Evolutionary conservation across 495 filamentous ascomycete genomes (phyloP).

Genomic region (Podospora comata): DNA sequence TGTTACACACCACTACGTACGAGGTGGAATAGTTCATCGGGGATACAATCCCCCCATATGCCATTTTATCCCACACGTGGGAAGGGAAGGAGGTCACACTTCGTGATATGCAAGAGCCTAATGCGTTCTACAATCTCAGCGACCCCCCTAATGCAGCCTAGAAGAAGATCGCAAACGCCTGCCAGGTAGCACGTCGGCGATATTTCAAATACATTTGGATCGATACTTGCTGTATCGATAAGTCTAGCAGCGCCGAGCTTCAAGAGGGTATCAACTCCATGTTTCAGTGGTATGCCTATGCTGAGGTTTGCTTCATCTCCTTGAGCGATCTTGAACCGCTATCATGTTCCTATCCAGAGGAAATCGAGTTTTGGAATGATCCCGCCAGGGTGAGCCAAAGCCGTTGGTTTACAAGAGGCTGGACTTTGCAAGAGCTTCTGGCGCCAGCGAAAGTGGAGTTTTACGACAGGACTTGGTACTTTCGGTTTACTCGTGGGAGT

Average conservation of each 20-base stretch:
- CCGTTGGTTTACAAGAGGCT: neutral
- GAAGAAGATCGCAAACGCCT: neutral
- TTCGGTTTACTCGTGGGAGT: no score
- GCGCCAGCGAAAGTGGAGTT: neutral
- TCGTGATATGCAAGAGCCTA: neutral
- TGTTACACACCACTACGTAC: neutral
- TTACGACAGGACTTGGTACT: neutral
- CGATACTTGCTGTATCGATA: neutral
- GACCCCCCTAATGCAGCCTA: neutral
- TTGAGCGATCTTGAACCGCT: neutral
- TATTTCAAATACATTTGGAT: neutral
- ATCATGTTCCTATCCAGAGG: no score
- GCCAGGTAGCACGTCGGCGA: neutral
- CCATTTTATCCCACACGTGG: neutral
- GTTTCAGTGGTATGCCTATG: neutral
- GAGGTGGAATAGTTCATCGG: neutral
- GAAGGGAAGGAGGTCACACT: neutral
- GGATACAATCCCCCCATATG: neutral
- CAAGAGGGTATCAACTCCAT: neutral
- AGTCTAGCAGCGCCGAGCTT: conserved; percentile 1
- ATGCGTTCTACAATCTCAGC: neutral
- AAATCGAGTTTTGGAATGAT: no score
- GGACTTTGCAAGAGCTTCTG: neutral
- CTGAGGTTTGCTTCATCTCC: neutral
- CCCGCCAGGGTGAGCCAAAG: no score